Base-by-base conservation (phyloP, 2,329 filamentous ascomycete genomes). In the Cladophialophora exuberans region DNA sequence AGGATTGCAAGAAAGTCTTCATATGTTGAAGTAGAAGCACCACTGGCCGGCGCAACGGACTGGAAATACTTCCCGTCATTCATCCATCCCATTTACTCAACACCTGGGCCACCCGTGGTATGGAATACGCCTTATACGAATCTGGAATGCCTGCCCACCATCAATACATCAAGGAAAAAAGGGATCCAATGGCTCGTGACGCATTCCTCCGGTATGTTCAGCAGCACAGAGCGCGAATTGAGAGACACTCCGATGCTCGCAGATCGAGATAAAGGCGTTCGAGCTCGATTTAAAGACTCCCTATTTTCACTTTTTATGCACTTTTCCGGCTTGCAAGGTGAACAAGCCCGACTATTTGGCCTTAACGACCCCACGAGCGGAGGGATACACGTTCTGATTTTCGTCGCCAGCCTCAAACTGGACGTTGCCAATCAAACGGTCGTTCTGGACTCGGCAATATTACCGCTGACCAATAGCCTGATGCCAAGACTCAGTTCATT, bases 1-100 rank as follows among this genome's bases (percentile, higher is more conserved):
- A 59, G 64, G 18, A 60, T 72, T 33, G 69, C 68, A 6, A 62
- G 69, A 33, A 68, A 66, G 42, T 67, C 66, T 3, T 65, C 61
- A 3, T 71, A 67, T 48, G 51, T 70, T 22, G 69, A 72, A 48
- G 54, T 71, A 31, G 54, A 56, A 13, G 69, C 63, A 20, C 61
- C 64, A n/a, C 20, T 65, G 15, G 43, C 58, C 28, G 17, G 22
- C 25, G 36, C 23, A 39, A 25, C 23, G 23, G 46, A 48, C 9
- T 45, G 47, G 25, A 53, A 53, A 28, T 45, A 48, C 23, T 62
- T 60, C 43, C 36, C 54, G 6, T 36, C 58, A 28, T 62, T 61
- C 28, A 48, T 64, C 23, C 52, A 55, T 47, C 60, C 61, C 3
- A 42, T 56, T 23, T 22, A 56, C 31, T 28, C 55, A 43, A 41